phyloP scores from a whole-genome alignment of 139 green algal species.

The Dunaliella sp. region DNA sequence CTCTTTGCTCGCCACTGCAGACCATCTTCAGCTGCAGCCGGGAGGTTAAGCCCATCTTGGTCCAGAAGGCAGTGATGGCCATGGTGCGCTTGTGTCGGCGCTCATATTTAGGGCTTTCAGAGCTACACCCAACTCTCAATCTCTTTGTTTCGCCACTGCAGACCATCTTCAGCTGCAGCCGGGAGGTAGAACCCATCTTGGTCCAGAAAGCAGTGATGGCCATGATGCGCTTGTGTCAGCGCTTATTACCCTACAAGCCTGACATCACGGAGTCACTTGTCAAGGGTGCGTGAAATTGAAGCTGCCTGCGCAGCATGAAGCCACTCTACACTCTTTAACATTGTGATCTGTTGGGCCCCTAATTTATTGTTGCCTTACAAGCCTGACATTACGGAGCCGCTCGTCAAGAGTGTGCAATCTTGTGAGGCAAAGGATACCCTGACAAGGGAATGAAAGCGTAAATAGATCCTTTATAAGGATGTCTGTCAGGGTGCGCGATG shows the following conservation, averaged over 20 bases:
- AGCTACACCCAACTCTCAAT: too few species aligned
- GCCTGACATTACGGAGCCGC: conserved; percentile 73
- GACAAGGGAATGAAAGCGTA: too few species aligned
- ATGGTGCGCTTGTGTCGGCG: conserved; percentile 85
- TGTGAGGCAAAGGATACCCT: too few species aligned
- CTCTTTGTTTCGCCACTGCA: too few species aligned
- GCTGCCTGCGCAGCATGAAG: too few species aligned
- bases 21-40: conserved; percentile 31
- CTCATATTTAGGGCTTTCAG: too few species aligned
- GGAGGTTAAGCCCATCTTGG: conserved; percentile 46
- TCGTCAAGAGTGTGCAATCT: conserved; percentile 76
- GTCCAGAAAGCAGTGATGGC: conserved; percentile 82
- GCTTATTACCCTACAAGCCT: conserved; percentile 86
- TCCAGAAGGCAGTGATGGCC: conserved; percentile 80
- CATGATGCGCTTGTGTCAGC: conserved; percentile 82
- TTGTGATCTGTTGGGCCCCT: too few species aligned
- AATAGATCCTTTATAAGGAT: too few species aligned
- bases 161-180: conserved; percentile 33
- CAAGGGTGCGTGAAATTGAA: conserved; percentile 34
- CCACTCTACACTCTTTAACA: too few species aligned
- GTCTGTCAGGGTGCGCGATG: too few species aligned
- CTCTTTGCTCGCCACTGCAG: too few species aligned
- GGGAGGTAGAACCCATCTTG: conserved; percentile 42
- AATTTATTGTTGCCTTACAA: conserved; percentile 94
- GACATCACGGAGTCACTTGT: conserved; percentile 85